These are phyloP conservation scores for Xanthoparmelia taractica DNA, from an alignment of 495 filamentous ascomycete species.

Conservation along the genomic window DNA sequence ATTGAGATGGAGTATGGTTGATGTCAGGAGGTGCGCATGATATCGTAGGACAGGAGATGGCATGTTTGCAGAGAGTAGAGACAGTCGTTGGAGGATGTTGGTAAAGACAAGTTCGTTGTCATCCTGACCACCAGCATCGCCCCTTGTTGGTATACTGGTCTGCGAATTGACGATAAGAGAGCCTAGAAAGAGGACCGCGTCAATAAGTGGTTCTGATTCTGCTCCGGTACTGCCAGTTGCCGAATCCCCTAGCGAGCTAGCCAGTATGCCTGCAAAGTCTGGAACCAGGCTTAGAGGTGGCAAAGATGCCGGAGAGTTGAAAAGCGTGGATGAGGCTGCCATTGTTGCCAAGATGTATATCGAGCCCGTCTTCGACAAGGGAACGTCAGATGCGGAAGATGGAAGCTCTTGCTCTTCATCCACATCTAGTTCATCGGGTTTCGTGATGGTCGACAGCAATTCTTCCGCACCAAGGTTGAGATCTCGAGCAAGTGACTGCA, in stretches of 20 bases:
- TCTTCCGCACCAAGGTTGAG: constrained; percentile 50
- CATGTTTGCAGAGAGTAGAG: constrained; percentile 60
- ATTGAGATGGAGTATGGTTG: constrained; percentile 64
- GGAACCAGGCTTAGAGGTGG: constrained; percentile 31
- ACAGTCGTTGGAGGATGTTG: constrained; percentile 53
- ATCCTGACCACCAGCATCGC: constrained; percentile 21
- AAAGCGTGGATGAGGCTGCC: constrained; percentile 30
- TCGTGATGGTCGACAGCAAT: constrained; percentile 40
- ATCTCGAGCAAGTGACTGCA: constrained; percentile 64
- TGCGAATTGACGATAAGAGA: constrained; percentile 26
- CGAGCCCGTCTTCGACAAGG: constrained; percentile 29
- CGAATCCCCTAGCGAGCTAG: constrained; percentile 28
- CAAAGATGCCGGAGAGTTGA: constrained; percentile 15
- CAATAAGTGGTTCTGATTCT: constrained; percentile 37
- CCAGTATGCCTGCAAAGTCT: constrained; percentile 33
- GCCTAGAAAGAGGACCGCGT: constrained; percentile 41
- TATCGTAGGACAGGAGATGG: constrained; percentile 59
- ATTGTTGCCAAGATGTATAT: constrained; percentile 35
- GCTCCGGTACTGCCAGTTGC: constrained; percentile 24
- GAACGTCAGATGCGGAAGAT: constrained; percentile 24
- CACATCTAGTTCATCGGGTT: constrained; percentile 22
- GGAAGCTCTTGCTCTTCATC: constrained; percentile 22
- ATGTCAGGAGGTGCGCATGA: constrained; percentile 66
- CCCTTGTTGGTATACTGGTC: neutral
- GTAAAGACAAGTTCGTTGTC: constrained; percentile 35